These are phyloP conservation scores for Globisporangium middletonii DNA, from an alignment of 352 stramenopile genomes.

Conservation along the genomic window DNA sequence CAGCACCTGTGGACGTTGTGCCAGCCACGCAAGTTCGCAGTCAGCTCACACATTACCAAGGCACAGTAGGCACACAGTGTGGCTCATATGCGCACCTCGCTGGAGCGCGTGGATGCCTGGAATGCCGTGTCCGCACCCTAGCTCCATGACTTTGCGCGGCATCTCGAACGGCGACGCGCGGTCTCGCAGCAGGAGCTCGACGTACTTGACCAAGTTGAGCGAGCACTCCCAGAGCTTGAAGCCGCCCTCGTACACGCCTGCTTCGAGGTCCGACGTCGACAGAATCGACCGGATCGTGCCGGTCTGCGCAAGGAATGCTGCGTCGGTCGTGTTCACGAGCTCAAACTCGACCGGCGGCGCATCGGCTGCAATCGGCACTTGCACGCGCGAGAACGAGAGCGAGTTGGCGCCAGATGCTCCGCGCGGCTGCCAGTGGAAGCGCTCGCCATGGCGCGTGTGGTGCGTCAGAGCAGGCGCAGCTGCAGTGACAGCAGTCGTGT, in stretches of 20 bases:
- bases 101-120: slow-evolving; percentile 73
- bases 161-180: slow-evolving; percentile 13
- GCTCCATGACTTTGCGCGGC: slow-evolving; percentile 48
- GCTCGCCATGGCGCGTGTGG: slow-evolving; percentile 43
- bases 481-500: neutral
- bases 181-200: slow-evolving; percentile 24
- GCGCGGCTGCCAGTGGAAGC: slow-evolving; percentile 30
- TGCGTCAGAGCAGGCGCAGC: neutral
- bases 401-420: neutral
- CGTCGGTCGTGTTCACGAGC: slow-evolving; percentile 56
- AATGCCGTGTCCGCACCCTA: slow-evolving; percentile 76
- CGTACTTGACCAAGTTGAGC: slow-evolving; percentile 59
- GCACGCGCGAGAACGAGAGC: slow-evolving; percentile 25
- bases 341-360: slow-evolving; percentile 31
- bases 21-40: neutral
- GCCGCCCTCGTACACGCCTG: slow-evolving; percentile 79
- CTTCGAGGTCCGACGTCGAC: slow-evolving; percentile 67
- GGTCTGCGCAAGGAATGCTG: slow-evolving; percentile 40
- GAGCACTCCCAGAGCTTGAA: slow-evolving; percentile 87
- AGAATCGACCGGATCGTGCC: slow-evolving; percentile 61
- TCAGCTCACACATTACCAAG: neutral
- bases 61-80: too few species aligned
- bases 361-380: slow-evolving; percentile 16
- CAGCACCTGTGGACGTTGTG: slow-evolving; percentile 25
- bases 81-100: slow-evolving; percentile 23